These are phyloP conservation scores for Trifolium pratense DNA, from an alignment of 306 rosid genomes.

Conservation along the genomic window DNA sequence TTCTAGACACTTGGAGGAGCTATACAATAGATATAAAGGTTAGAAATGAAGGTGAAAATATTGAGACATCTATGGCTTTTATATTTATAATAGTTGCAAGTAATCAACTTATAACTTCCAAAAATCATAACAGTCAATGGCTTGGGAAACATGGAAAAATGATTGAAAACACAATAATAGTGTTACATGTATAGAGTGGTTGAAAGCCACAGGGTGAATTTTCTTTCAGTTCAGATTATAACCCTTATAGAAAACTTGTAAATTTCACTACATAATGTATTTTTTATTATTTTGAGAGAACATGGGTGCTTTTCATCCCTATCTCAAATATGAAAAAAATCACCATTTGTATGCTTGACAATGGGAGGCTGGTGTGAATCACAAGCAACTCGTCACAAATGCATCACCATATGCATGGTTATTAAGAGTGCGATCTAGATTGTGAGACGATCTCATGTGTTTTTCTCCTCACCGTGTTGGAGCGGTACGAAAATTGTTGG, in stretches of 20 bases:
- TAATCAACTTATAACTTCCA: conserved; percentile 8
- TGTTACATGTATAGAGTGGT: background rate
- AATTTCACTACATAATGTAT: background rate
- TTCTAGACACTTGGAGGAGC: conserved; percentile 95
- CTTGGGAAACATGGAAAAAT: conserved; percentile 13
- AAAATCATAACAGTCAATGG: background rate
- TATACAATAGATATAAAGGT: conserved; percentile 96
- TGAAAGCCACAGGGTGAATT: background rate
- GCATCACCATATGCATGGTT: no score
- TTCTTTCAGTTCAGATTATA: background rate
- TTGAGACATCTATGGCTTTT: conserved; percentile 24
- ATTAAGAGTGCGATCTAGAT: no score
- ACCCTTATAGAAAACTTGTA: conserved; percentile 20
- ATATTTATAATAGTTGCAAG: conserved; percentile 17
- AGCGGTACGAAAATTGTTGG: no score
- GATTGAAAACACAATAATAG: conserved; percentile 3
- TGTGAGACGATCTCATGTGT: no score
- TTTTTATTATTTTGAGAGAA: conserved; percentile 17
- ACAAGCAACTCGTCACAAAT: background rate
- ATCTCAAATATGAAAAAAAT: no score
- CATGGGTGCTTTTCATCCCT: conserved; percentile 10
- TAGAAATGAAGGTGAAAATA: conserved; percentile 45
- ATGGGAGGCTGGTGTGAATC: background rate
- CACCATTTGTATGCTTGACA: background rate
- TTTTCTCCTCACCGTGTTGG: no score